Percentiles rank a stretch among this genome's conserved stretches.
phyloP scores from a whole-genome alignment of 2,329 filamentous ascomycete species.

The Fusarium tricinctum region DNA sequence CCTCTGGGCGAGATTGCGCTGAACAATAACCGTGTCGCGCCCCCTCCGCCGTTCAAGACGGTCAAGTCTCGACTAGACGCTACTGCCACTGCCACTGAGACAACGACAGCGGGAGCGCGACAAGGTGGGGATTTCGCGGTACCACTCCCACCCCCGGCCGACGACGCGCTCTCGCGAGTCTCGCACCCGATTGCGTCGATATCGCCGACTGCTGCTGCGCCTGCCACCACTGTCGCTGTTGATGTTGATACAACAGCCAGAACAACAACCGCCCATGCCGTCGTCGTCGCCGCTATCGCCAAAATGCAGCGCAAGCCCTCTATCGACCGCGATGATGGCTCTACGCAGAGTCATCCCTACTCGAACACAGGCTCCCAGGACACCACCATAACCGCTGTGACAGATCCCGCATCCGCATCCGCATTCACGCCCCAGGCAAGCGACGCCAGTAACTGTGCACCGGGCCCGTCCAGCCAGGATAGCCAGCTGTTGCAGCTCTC shows the following conservation, averaged over 20 bases:
- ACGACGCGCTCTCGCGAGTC: conserved; percentile 49
- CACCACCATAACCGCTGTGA: conserved; percentile 44
- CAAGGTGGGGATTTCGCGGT: conserved; percentile 49
- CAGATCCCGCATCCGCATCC: conserved; percentile 45
- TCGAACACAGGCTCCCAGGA: conserved; percentile 47
- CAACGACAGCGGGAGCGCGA: conserved; percentile 39
- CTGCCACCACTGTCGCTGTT: conserved; percentile 21
- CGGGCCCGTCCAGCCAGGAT: conserved; percentile 60
- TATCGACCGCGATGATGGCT: conserved; percentile 46
- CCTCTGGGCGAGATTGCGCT: conserved; percentile 43
- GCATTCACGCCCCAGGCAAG: conserved; percentile 48
- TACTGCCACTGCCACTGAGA: conserved; percentile 31
- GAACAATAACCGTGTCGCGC: conserved; percentile 39
- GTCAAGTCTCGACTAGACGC: conserved; percentile 28
- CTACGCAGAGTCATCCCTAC: conserved; percentile 45
- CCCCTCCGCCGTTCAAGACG: conserved; percentile 35
- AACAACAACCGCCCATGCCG: conserved; percentile 33
- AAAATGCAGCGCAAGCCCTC: conserved; percentile 39
- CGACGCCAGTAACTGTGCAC: conserved; percentile 42
- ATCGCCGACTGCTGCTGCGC: conserved; percentile 25
- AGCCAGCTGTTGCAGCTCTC: conserved; percentile 71
- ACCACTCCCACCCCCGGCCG: conserved; percentile 41
- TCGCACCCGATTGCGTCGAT: conserved; percentile 42
- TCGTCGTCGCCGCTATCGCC: conserved; percentile 22
- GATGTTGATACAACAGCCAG: conserved; percentile 28